These are phyloP conservation scores for Mediolabrus comicus DNA, from an alignment of 108 stramenopile species.

Conservation along the genomic window DNA sequence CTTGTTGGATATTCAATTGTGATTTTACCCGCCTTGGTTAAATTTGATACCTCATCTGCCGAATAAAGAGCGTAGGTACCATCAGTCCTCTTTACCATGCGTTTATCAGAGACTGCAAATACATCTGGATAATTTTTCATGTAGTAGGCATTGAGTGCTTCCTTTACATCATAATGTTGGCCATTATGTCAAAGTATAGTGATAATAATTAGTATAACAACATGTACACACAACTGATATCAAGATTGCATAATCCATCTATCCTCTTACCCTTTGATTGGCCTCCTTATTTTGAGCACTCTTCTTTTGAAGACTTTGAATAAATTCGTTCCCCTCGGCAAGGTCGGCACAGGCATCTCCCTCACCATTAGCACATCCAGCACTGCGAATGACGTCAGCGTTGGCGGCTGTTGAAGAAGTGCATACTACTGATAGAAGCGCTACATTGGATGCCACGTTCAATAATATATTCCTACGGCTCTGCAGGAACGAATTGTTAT, in stretches of 20 bases:
- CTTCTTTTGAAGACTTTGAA: constrained; percentile 61
- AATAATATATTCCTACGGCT: not conserved
- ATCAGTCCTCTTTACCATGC: constrained; percentile 71
- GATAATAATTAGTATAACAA: no score
- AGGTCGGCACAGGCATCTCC: constrained; percentile 76
- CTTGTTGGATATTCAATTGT: constrained; percentile 59
- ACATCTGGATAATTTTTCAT: constrained; percentile 89
- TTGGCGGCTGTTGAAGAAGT: constrained; percentile 1
- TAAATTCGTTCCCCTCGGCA: constrained; percentile 73
- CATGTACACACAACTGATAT: no score
- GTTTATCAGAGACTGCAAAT: constrained; percentile 60
- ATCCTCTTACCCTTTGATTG: constrained; percentile 55
- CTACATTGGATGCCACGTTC: not conserved
- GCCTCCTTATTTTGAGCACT: constrained; percentile 65
- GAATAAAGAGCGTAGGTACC: constrained; percentile 60
- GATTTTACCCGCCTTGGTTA: constrained; percentile 56
- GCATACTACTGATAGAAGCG: not conserved
- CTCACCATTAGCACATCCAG: constrained; percentile 68
- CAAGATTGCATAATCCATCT: not conserved
- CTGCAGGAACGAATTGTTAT: not conserved
- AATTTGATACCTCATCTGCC: constrained; percentile 50
- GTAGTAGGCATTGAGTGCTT: constrained; percentile 72
- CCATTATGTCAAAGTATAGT: not conserved
- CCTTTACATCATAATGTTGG: constrained; percentile 20
- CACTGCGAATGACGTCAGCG: constrained; percentile 50